phyloP scores from a whole-genome alignment of 768 basidiomycete genomes.

The Trametes maxima region DNA sequence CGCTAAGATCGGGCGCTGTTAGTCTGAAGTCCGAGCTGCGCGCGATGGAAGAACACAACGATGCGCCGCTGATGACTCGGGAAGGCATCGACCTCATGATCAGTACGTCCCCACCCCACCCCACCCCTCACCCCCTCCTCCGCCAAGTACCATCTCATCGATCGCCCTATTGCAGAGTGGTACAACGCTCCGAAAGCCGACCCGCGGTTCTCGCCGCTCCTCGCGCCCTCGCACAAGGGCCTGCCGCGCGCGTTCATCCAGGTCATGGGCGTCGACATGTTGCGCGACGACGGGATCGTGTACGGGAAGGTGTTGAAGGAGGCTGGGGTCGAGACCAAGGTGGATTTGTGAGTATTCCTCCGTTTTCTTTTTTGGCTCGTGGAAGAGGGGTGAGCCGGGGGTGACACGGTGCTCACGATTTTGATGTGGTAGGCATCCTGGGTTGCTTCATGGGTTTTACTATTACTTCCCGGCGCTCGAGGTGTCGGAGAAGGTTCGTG shows the following conservation, averaged over 20 bases:
- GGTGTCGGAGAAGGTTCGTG: not conserved
- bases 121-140: not conserved
- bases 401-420: too few relatives aligned
- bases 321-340: constrained; percentile 16
- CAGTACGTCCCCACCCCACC: not conserved
- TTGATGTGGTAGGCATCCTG: not conserved
- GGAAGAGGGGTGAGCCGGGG: too few relatives aligned
- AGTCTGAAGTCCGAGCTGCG: not conserved
- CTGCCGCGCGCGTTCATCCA: constrained; percentile 31
- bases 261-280: constrained; percentile 27
- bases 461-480: not conserved
- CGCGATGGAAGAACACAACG: not conserved
- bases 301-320: constrained; percentile 31
- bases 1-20: too few relatives aligned
- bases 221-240: constrained; percentile 23
- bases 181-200: constrained; percentile 4
- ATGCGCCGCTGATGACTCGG: not conserved
- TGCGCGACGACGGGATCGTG: constrained; percentile 33
- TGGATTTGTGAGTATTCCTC: too few relatives aligned
- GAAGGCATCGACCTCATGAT: not conserved
- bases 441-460: not conserved
- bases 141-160: too few relatives aligned
- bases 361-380: too few relatives aligned
- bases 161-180: not conserved
- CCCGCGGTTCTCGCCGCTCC: constrained; percentile 25